Percentiles rank a stretch among this genome's conserved stretches.
These are phyloP conservation scores for Paratinospora sagittata DNA, from an alignment of 164 flowering plant species.

Conservation along the genomic window DNA sequence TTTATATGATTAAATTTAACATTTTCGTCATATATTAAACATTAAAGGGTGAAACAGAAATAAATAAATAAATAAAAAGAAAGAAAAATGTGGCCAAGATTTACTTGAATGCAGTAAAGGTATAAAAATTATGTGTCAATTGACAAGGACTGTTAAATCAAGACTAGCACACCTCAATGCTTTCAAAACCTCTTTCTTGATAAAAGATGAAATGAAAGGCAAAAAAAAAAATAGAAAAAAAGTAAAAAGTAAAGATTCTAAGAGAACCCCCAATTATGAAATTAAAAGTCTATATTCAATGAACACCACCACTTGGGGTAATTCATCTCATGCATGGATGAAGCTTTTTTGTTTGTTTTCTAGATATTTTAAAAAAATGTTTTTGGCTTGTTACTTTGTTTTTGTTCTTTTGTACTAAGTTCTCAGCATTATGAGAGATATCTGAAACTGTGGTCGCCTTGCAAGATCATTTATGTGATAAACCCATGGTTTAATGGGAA, in stretches of 20 bases:
- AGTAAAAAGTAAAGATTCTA: neutral
- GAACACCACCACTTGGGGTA: neutral
- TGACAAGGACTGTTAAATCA: neutral
- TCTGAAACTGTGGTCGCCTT: neutral
- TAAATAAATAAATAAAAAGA: too few relatives aligned
- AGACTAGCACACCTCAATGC: slow-evolving; percentile 2
- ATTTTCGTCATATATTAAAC: neutral
- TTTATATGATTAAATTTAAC: too few relatives aligned
- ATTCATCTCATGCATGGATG: neutral
- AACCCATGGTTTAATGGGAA: neutral
- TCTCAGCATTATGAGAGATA: neutral
- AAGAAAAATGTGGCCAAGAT: neutral
- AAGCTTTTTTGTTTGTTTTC: neutral
- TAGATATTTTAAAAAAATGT: neutral
- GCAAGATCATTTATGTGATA: neutral
- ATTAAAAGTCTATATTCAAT: neutral
- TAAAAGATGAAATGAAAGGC: neutral
- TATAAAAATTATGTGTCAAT: neutral
- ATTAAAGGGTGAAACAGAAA: neutral
- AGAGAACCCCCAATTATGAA: neutral
- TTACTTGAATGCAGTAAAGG: neutral
- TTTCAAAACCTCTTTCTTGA: neutral
- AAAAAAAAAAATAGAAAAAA: neutral
- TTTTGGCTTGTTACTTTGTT: neutral
- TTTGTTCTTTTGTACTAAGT: neutral